Base-by-base conservation (phyloP, 148 eudicot genomes). In the Spergularia bocconei region DNA sequence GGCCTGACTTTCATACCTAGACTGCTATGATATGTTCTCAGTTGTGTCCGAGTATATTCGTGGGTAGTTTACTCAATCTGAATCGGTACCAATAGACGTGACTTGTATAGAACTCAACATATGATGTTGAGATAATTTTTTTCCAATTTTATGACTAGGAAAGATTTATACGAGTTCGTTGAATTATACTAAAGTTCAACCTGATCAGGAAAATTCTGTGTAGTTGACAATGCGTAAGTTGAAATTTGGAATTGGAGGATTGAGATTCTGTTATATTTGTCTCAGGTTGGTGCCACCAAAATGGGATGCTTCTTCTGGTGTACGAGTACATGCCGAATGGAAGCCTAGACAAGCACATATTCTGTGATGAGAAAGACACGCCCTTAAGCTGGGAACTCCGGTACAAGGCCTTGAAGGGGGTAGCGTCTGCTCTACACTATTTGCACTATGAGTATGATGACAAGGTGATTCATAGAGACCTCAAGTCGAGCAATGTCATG, bases 301-400 rank as follows among this genome's bases (percentile, higher is more conserved):
- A 82, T 12, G 91, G 87, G 62, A 87, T 82, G 84, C 86, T 91
- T 1, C 84, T 93, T 0, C 61, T 93, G 38, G 89, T 93, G 0
- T 93, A 93, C 44, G 94, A 93, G 60, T 91, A 88, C 87, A 87
- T 93, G 97, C 93, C 94, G 2, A 93, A 91, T 1, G 95, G 97
- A 15, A 91, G 97, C 72, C 87, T 93, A 0, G 98, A 93, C 82
- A 79, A 71, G 85, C 90, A 87, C 82, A 85, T 89, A 52, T 87
- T 89, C 33, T 76, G 79, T 6, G 71, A 20, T 0, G 75, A 67
- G 0, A 79, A 79, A 29, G 52, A 64, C 63, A 51, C 6, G 2
- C 78, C 87, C 4, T 69, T 89, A 61, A 73, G 73, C 63, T 89
- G 90, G 90, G 72, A 60, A 0, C 76, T 59, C n/a, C 87, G 93